phyloP scores from a whole-genome alignment of 2,329 filamentous ascomycete species.

The Cylindrodendrum hubeiense region DNA sequence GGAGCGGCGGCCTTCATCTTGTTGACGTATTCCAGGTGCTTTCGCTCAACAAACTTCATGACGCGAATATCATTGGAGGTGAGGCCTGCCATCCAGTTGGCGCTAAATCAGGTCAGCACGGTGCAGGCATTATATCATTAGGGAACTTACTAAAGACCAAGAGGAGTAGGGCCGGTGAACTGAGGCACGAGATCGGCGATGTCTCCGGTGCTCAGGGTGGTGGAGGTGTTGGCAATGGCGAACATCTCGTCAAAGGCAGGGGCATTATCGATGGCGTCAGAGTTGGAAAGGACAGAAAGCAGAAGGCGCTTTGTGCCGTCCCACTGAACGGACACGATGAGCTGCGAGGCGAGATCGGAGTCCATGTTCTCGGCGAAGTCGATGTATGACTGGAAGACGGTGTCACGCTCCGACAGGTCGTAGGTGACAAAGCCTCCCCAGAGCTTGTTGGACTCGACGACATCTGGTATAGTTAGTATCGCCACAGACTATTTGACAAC shows the following conservation, averaged over 20 bases:
- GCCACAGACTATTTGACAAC: background rate
- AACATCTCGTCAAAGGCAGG: conserved; percentile 42
- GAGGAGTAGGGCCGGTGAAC: conserved; percentile 48
- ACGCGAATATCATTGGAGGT: conserved; percentile 44
- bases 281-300: conserved; percentile 44
- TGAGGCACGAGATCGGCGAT: conserved; percentile 46
- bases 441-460: conserved; percentile 39
- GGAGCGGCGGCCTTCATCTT: conserved; percentile 45
- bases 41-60: conserved; percentile 48
- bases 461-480: conserved; percentile 18
- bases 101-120: conserved; percentile 10
- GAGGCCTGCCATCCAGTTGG: conserved; percentile 51
- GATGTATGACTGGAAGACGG: conserved; percentile 44
- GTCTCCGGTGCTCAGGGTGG: conserved; percentile 38
- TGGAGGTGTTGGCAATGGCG: conserved; percentile 36
- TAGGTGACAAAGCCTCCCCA: conserved; percentile 47
- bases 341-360: conserved; percentile 44
- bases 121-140: fast-evolving
- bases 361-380: conserved; percentile 45
- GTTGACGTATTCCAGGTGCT: conserved; percentile 43
- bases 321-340: conserved; percentile 43
- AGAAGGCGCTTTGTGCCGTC: conserved; percentile 31
- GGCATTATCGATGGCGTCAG: conserved; percentile 36
- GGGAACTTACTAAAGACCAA: conserved; percentile 42
- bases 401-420: conserved; percentile 36